Evolutionary conservation across 176 grass and related monocot species (phyloP), one percentile per base, ranked within the genome.

Genomic region (Elymus sibiricus): DNA sequence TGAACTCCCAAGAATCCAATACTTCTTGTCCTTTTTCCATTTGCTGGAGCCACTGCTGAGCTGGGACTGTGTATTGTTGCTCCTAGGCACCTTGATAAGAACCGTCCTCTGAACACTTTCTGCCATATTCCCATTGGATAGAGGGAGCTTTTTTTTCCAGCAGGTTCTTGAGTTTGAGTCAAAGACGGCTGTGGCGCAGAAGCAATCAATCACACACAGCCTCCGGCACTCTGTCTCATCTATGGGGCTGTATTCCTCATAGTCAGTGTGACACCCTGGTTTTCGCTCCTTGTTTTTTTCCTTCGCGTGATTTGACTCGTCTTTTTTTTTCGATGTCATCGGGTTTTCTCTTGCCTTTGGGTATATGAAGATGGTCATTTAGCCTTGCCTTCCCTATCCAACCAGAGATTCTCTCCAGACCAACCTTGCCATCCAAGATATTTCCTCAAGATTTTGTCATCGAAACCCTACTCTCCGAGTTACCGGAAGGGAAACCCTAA

Each of bases 81-180:
- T 62, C 53, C 4, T 83, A 0, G 81, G 81, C 10, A 83, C 35
- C 69, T 83, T 83, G 26, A 83, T 70, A n/a, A 83, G 37, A 60
- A 44, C 81, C 0, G 25, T 83, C 25, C 35, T 42, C 11, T 74
- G 11, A 0, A 74, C 25, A 16, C 0, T 14, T 24, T 2, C 51
- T 11, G 29, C 82, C 82, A 83, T 83, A 22, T 74, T 31, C 17
- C 81, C 81, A 74, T 83, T 61, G 4, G 81, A 83, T 16, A 83
- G 31, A 15, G 81, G 81, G 24, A 83, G 68, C 24, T 60, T 83
- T 31, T 83, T 83, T 6, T 83, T 83, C 10, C 11, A 83, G 55
- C 81, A 74, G 35, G 82, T 83, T 0, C 11, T 22, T 11, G 51
- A 14, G 5, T 0, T 27, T 73, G 1, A 8, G 0, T 32, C 6